Conservation (phyloP, 441 rosid species). For the Metrosideros polymorpha region DNA sequence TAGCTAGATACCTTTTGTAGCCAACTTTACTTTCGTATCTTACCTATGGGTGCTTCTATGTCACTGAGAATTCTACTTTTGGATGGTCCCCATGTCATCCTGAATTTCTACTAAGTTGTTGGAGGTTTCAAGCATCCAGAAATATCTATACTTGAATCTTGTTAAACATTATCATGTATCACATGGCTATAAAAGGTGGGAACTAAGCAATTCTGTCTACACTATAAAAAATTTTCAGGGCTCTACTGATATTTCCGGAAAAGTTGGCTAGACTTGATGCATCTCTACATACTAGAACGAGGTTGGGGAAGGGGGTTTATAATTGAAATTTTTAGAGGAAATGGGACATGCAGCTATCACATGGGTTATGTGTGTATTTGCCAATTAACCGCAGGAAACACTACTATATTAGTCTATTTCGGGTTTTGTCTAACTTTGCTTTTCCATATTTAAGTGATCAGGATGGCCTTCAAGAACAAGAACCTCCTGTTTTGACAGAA, state of each 20-base stretch:
- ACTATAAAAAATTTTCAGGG: neutral
- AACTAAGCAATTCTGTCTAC: neutral
- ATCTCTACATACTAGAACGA: neutral
- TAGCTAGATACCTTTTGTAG: neutral
- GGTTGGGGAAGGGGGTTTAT: neutral
- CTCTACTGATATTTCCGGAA: neutral
- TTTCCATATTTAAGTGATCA: constrained; percentile 2
- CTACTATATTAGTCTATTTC: neutral
- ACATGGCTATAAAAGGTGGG: neutral
- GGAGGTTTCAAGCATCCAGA: neutral
- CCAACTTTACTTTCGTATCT: neutral
- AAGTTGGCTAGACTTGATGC: neutral
- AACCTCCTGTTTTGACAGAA: constrained; percentile 26
- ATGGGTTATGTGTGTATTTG: neutral
- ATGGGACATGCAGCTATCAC: neutral
- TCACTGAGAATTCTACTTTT: neutral
- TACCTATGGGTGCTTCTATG: neutral
- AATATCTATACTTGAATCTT: neutral
- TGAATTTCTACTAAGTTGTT: neutral
- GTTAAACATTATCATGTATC: neutral
- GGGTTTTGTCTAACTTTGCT: neutral
- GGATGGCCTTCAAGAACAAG: neutral
- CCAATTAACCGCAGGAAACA: neutral
- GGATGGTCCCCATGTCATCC: neutral
- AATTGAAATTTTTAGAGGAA: neutral